phyloP scores from a whole-genome alignment of 257 asterid species.

The Rauvolfia tetraphylla region DNA sequence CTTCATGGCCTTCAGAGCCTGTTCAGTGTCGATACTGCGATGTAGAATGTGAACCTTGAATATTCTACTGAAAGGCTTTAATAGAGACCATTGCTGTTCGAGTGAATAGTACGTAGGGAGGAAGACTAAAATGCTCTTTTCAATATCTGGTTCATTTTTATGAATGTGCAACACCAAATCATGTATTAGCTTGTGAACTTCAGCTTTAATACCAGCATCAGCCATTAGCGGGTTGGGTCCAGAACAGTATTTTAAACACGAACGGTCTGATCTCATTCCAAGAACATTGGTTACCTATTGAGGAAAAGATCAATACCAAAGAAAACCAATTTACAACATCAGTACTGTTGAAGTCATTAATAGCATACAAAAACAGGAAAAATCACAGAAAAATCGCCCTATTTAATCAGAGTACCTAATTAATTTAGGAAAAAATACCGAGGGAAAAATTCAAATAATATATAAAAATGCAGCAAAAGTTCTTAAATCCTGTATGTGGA shows the following conservation, averaged over 20 bases:
- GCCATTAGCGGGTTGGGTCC: conserved; percentile 68
- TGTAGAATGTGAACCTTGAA: conserved; percentile 94
- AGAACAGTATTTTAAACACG: conserved; percentile 62
- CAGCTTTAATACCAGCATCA: conserved; percentile 51
- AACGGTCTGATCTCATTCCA: conserved; percentile 48
- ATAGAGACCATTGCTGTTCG: conserved; percentile 84
- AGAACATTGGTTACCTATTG: conserved; percentile 65
- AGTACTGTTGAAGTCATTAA: not conserved
- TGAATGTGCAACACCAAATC: conserved; percentile 76
- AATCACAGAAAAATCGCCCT: not conserved
- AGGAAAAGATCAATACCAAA: conserved; percentile 16
- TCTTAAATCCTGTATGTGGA: not conserved
- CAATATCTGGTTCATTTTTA: conserved; percentile 84
- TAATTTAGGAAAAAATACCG: not conserved
- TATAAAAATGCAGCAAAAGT: not conserved
- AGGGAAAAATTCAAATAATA: not conserved
- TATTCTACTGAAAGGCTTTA: conserved; percentile 55
- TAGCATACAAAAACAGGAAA: not conserved
- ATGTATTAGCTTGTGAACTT: conserved; percentile 78
- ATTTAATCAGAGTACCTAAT: not conserved
- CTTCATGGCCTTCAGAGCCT: conserved; percentile 82
- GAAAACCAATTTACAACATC: not conserved
- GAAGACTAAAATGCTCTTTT: conserved; percentile 89
- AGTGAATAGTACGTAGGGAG: conserved; percentile 86
- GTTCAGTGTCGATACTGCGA: conserved; percentile 76